Evolutionary conservation across 768 basidiomycete genomes (phyloP), one percentile per base, ranked within the genome.

Genomic region (Suillus fuscotomentosus): DNA sequence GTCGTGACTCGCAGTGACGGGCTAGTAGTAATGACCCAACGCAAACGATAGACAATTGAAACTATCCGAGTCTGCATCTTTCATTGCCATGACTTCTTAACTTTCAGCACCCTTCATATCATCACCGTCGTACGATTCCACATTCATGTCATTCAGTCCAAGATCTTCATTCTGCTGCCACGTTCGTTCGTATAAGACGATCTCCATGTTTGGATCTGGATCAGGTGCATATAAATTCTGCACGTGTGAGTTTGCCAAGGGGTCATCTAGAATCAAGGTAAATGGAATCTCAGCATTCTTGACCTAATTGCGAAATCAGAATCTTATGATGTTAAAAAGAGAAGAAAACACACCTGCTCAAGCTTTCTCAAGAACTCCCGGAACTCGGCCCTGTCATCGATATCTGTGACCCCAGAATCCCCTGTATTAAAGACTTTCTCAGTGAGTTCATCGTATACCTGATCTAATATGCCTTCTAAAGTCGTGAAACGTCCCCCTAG

Each of bases 151-250:
- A 69, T 95, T 94, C 72, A 99, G 75, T 5, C 97, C 97, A 15
- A 99, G 81, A 59, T 95, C 94, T 73, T 99, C 97, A 70, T 99
- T 95, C 80, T 99, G 95, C 51, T 94, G 86, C 80, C 85, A 92
- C 4, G 87, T 87, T 57, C 97, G 82, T 47, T 95, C 92, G 71
- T 99, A 99, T 63, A 76, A 73, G 73, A 91, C 92, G 60, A 92
- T 84, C 38, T 76, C 81, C 92, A 99, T 94, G 71, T 95, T 95
- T 1, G 97, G 97, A 72, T 99, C 97, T 0, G 92, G 88, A 72
- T 99, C 97, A 5, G 97, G 97, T 0, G 97, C 97, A 73, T 97
- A 98, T n/a, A 96, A 70, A 74, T 95, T 97, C 75, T 99, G 97
- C 53, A 99, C 80, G 72, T 99, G 96, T 3, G 94, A 96, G 75